Percentiles rank a stretch among this genome's conserved stretches.
Conservation (phyloP, 306 rosid genomes). For the Cyamopsis tetragonoloba region DNA sequence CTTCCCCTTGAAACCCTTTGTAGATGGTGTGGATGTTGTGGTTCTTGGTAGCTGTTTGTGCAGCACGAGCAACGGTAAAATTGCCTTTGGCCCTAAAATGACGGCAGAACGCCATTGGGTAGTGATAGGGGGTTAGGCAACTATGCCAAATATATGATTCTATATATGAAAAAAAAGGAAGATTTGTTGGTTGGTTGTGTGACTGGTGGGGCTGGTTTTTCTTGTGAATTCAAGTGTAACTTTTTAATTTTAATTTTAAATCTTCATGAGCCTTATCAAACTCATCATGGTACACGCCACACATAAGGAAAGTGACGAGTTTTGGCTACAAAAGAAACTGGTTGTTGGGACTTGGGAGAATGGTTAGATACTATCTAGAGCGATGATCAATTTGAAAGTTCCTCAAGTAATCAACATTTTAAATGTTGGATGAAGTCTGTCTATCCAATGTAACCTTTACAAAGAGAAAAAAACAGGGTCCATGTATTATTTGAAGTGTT, state of each 20-base stretch:
- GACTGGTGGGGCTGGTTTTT: conserved; percentile 62
- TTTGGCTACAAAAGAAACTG: conserved; percentile 21
- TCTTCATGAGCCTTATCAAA: conserved; percentile 18
- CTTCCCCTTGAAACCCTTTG: conserved; percentile 58
- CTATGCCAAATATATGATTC: conserved; percentile 63
- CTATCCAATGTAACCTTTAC: too few species aligned
- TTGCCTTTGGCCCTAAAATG: conserved; percentile 42
- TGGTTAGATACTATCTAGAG: conserved; percentile 3
- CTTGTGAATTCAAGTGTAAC: conserved; percentile 53
- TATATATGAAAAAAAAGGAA: conserved; percentile 64
- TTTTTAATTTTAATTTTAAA: conserved; percentile 17
- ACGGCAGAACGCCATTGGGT: conserved; percentile 30
- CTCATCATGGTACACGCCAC: conserved; percentile 22
- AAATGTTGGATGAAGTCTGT: too few species aligned
- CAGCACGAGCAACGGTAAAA: conserved; percentile 51
- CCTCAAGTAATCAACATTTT: too few species aligned
- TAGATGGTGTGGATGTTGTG: conserved; percentile 28
- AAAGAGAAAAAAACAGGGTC: too few species aligned
- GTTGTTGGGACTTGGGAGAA: conserved; percentile 21
- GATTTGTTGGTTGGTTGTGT: conserved; percentile 69
- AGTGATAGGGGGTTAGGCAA: conserved; percentile 55
- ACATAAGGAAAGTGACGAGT: conserved; percentile 23
- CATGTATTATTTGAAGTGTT: too few species aligned
- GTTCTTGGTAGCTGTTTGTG: conserved; percentile 48
- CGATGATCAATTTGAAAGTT: conserved; percentile 13